phyloP scores from a whole-genome alignment of 78 protist genomes.

The Protostelium mycophagum region DNA sequence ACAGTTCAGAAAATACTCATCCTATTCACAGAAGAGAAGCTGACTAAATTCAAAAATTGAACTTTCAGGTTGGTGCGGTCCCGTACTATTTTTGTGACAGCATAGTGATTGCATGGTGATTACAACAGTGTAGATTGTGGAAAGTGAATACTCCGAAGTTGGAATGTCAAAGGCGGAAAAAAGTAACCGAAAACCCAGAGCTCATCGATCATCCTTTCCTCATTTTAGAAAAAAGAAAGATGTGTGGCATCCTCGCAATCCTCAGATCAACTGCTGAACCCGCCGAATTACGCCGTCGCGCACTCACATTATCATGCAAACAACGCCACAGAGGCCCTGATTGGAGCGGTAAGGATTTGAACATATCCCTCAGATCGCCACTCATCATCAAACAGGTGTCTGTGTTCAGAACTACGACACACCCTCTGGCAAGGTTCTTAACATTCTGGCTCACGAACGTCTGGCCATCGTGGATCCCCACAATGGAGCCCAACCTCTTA shows the following conservation, averaged over 20 bases:
- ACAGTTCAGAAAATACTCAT: too few species aligned
- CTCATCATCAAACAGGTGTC: conserved; percentile 14
- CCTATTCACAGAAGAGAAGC: too few species aligned
- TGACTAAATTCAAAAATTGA: too few species aligned
- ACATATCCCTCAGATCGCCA: conserved; percentile 2
- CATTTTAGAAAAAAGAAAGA: too few species aligned
- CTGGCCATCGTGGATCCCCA: conserved; percentile 75
- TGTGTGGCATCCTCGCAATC: conserved; percentile 76
- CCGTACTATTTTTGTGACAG: too few species aligned
- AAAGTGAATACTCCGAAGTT: too few species aligned
- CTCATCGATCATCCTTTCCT: too few species aligned
- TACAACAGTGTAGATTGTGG: too few species aligned
- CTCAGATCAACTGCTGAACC: conserved; percentile 39
- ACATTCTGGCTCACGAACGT: conserved; percentile 76
- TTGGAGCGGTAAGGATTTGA: conserved; percentile 64
- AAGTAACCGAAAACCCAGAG: too few species aligned
- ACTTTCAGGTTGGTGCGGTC: too few species aligned
- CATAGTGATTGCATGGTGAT: too few species aligned
- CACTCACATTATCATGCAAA: conserved; percentile 43
- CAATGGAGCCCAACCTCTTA: conserved; percentile 81
- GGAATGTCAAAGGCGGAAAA: too few species aligned
- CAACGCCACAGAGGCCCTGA: conserved; percentile 89
- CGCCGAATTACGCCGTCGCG: conserved; percentile 23
- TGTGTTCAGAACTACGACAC: conserved; percentile 1
- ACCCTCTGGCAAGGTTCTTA: not conserved